Evolutionary conservation across 768 basidiomycete genomes (phyloP).

Genomic region (Mrakia hoshinonis): DNA sequence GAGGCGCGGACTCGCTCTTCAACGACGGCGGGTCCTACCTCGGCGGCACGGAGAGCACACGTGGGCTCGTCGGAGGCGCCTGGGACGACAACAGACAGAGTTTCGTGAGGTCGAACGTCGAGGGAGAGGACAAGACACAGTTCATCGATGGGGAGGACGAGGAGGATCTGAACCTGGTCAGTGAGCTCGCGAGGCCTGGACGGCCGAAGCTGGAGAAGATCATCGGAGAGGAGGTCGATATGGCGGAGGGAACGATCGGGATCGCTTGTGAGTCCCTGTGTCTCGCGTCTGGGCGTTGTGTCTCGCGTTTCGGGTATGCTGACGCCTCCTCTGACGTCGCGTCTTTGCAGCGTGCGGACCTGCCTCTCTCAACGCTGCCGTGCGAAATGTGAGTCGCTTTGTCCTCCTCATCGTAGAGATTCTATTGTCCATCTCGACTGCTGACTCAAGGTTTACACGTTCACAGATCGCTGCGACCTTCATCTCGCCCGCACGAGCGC

Average conservation of each 20-base stretch:
- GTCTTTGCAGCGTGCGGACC: slow-evolving; percentile 64
- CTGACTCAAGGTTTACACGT: not conserved
- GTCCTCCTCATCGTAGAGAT: too few relatives aligned
- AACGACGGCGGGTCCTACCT: slow-evolving; percentile 1
- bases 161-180: slow-evolving; percentile 51
- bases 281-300: not conserved
- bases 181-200: slow-evolving; percentile 58
- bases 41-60: slow-evolving; percentile 14
- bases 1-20: not conserved
- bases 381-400: slow-evolving; percentile 48
- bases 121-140: slow-evolving; percentile 36
- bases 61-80: slow-evolving; percentile 25
- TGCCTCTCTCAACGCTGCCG: slow-evolving; percentile 56
- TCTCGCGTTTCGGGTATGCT: too few relatives aligned
- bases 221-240: slow-evolving; percentile 56
- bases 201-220: slow-evolving; percentile 58
- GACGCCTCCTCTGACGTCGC: not conserved
- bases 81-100: slow-evolving; percentile 27
- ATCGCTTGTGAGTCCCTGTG: slow-evolving; percentile 56
- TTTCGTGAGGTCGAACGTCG: slow-evolving; percentile 23
- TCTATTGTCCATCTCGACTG: too few relatives aligned
- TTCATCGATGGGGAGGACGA: slow-evolving; percentile 55
- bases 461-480: slow-evolving; percentile 7
- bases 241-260: slow-evolving; percentile 51
- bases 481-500: slow-evolving; percentile 15